Percentiles rank a stretch among this genome's conserved stretches.
Conservation (phyloP, 78 protist species). For the Anaeramoeba flamelloides region DNA sequence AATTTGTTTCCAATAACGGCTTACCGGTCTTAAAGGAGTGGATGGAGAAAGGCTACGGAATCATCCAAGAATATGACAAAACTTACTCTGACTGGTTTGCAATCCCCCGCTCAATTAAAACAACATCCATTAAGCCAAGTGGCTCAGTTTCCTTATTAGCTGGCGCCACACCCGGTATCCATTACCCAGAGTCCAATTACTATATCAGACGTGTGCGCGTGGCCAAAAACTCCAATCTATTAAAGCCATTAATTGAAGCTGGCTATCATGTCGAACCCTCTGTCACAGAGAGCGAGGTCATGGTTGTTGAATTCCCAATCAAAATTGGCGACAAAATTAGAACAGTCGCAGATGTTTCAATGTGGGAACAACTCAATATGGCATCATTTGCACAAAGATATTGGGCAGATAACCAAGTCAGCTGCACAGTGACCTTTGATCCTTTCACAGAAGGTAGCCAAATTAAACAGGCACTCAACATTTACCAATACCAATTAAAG, state of each 20-base stretch:
- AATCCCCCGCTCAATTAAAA: slow-evolving; percentile 58
- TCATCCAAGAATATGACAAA: slow-evolving; percentile 17
- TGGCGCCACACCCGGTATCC: slow-evolving; percentile 76
- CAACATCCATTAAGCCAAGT: slow-evolving; percentile 68
- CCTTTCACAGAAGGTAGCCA: slow-evolving; percentile 51
- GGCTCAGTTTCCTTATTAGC: slow-evolving; percentile 71
- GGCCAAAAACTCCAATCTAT: slow-evolving; percentile 12
- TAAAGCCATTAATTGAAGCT: slow-evolving; percentile 30
- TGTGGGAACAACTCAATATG: slow-evolving; percentile 77
- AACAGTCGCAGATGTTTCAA: slow-evolving; percentile 24
- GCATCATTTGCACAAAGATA: slow-evolving; percentile 63
- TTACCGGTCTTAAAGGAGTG: slow-evolving; percentile 34
- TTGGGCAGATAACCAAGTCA: slow-evolving; percentile 76
- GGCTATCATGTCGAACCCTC: slow-evolving; percentile 44
- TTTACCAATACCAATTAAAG: slow-evolving; percentile 69
- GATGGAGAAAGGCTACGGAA: slow-evolving; percentile 45
- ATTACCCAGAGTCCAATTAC: slow-evolving; percentile 58
- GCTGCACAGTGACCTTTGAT: slow-evolving; percentile 69
- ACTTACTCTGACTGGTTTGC: slow-evolving; percentile 33
- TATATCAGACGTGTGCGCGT: slow-evolving; percentile 59
- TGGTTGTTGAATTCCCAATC: slow-evolving; percentile 57
- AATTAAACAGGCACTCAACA: slow-evolving; percentile 43
- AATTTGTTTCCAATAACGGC: slow-evolving; percentile 31
- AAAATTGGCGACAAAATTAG: slow-evolving; percentile 50
- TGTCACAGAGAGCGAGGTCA: slow-evolving; percentile 11